phyloP scores from a whole-genome alignment of 306 rosid genomes.

The Rosa multiflora region DNA sequence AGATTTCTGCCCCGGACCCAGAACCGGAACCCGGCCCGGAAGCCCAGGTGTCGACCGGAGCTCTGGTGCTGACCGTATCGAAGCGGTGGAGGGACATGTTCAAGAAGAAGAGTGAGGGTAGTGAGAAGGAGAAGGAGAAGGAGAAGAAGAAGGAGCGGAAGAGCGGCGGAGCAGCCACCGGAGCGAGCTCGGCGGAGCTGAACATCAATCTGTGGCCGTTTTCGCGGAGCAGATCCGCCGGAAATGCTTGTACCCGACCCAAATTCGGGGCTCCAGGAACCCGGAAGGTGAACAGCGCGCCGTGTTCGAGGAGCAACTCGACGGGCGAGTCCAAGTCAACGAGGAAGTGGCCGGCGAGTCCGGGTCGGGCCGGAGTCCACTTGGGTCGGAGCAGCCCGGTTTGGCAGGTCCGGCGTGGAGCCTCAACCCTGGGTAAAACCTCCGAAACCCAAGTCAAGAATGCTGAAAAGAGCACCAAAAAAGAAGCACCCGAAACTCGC shows the following conservation, averaged over 20 bases:
- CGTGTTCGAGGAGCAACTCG: slow-evolving; percentile 94
- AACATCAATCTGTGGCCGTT: slow-evolving; percentile 96
- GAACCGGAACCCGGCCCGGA: slow-evolving; percentile 34
- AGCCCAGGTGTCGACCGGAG: slow-evolving; percentile 32
- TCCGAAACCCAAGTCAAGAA: slow-evolving; percentile 27
- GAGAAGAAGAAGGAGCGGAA: slow-evolving; percentile 53
- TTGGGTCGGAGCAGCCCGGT: slow-evolving; percentile 93
- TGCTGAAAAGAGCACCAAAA: slow-evolving; percentile 36
- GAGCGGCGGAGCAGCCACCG: slow-evolving; percentile 18
- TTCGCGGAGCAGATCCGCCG: slow-evolving; percentile 91
- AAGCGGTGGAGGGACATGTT: slow-evolving; percentile 92
- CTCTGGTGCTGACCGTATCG: slow-evolving; percentile 43
- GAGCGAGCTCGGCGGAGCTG: slow-evolving; percentile 66
- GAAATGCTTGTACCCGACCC: slow-evolving; percentile 64
- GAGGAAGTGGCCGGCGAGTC: slow-evolving; percentile 85
- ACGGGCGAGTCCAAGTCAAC: slow-evolving; percentile 87
- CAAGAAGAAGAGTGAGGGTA: slow-evolving; percentile 52
- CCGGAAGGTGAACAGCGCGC: slow-evolving; percentile 90
- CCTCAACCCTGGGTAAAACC: slow-evolving; percentile 25
- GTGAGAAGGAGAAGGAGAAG: slow-evolving; percentile 34
- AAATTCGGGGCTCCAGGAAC: slow-evolving; percentile 54
- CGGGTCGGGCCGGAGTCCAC: slow-evolving; percentile 75
- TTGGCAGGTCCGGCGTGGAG: slow-evolving; percentile 75
- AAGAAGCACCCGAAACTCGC: slow-evolving; percentile 38
- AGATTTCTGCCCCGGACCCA: slow-evolving; percentile 4